Base-by-base conservation (phyloP, 768 basidiomycete genomes). In the Rhizopogon roseolus region DNA sequence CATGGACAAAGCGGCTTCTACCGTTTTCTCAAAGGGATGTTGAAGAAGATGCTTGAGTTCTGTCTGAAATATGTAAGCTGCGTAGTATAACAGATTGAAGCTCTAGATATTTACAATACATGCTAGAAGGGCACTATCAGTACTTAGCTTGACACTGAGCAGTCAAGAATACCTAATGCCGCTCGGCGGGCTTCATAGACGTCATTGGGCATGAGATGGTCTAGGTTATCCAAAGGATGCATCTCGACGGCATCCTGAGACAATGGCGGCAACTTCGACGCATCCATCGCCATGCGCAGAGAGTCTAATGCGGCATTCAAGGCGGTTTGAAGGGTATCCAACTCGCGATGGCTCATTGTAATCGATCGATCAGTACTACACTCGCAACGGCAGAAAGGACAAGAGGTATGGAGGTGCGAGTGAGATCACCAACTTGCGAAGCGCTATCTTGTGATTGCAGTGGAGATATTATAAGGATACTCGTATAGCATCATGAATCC, bases 1-100 rank as follows among this genome's bases (percentile, higher is more conserved):
- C 16, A 63, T 56, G 8, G 59, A 52, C 11, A 41, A 58, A 8
- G 61, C 5, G 9, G 25, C 16, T 27, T 52, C 50, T 22, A 28
- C 28, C 2, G 28, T 25, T 44, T 52, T 52, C 19, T 52, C 50
- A 34, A 43, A 52, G 6, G 50, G 50, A 22, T 32, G 40, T 43
- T 52, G 50, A 3, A 52, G 29, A 44, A 52, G 39, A 52, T 44
- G 25, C 38, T 40, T 40, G 17, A 51, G 50, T n/a, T 51, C 36
- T 40, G 27, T 13, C 50, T 51, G 50, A 44, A 44, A 2, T 11
- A 1, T 17, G n/a, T 6, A 29, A 29, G 11, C 6, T 5, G 43
- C 10, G 14, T 6, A 29, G 17, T n/a, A 29, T n/a, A 44, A 10
- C 43, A 32, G 5, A 28, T 16, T 11, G 11, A 19, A 13, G 44